Conservation (phyloP, 2,329 filamentous ascomycete species). For the Aspergillus brunneoviolaceus region DNA sequence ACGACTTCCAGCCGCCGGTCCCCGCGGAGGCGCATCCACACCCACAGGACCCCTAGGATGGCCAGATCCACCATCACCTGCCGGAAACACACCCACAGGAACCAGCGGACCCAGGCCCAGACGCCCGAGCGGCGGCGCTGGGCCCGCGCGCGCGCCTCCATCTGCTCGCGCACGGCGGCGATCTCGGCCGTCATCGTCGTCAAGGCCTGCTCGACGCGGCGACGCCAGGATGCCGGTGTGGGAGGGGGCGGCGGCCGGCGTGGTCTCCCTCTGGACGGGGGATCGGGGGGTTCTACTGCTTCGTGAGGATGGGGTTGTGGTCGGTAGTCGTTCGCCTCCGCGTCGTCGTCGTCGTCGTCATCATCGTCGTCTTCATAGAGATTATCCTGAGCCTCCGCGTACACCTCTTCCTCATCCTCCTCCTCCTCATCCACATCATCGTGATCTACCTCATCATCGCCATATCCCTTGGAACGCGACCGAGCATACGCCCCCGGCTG, state of each 20-base stretch:
- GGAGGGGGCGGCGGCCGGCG: constrained; percentile 1
- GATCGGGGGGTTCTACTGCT: constrained; percentile 14
- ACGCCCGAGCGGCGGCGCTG: constrained; percentile 64
- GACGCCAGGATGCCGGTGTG: constrained; percentile 62
- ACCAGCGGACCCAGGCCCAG: constrained; percentile 69
- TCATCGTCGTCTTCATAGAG: constrained; percentile 29
- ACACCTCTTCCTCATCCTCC: constrained; percentile 40
- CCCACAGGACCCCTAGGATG: constrained; percentile 42
- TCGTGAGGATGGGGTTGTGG: constrained; percentile 5
- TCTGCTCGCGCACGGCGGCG: constrained; percentile 86
- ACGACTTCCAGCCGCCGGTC: constrained; percentile 44
- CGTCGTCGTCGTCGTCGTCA: constrained; percentile 7
- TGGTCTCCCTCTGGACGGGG: constrained; percentile 10
- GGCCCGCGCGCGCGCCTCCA: constrained; percentile 73
- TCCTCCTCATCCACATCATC: constrained; percentile 25
- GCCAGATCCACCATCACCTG: constrained; percentile 72
- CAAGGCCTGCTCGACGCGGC: constrained; percentile 78
- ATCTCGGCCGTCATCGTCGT: constrained; percentile 90
- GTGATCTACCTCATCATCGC: constrained; percentile 35
- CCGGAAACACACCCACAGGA: constrained; percentile 67
- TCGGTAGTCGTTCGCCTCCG: constrained; percentile 5
- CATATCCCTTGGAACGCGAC: constrained; percentile 27
- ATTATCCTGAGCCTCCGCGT: constrained; percentile 37
- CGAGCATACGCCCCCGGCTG: constrained; percentile 55
- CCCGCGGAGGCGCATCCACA: constrained; percentile 44